Conservation (phyloP, 148 eudicot genomes). For the Spergularia bocconei region DNA sequence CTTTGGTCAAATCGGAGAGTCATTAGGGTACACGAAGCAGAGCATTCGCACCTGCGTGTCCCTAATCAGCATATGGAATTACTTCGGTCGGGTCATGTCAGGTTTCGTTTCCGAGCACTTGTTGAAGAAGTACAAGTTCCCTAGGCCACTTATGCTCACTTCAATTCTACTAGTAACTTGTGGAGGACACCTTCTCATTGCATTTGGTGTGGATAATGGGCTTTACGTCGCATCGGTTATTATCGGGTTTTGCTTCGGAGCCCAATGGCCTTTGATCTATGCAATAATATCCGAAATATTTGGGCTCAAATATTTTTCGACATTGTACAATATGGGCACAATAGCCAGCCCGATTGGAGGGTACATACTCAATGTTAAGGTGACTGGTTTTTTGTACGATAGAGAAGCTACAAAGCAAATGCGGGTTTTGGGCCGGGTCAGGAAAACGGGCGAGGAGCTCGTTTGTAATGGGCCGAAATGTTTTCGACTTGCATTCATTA, state of each 20-base stretch:
- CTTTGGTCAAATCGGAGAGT: constrained; percentile 16
- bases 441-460: constrained; percentile 7
- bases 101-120: constrained; percentile 11
- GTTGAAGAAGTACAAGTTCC: constrained; percentile 17
- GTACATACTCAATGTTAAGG: constrained; percentile 13
- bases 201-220: background rate
- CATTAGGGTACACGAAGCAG: constrained; percentile 5
- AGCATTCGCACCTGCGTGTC: constrained; percentile 11
- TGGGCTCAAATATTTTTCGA: constrained; percentile 15
- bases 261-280: constrained; percentile 14
- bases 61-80: constrained; percentile 14
- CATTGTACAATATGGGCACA: constrained; percentile 14
- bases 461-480: constrained; percentile 10
- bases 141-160: constrained; percentile 17
- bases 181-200: constrained; percentile 2
- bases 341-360: constrained; percentile 16
- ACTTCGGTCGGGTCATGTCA: constrained; percentile 11
- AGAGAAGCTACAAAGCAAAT: constrained; percentile 5
- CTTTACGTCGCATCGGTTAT: constrained; percentile 3
- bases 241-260: constrained; percentile 13
- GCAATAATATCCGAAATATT: constrained; percentile 9
- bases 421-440: constrained; percentile 6
- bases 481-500: constrained; percentile 5
- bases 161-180: constrained; percentile 1
- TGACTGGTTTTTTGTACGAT: constrained; percentile 5